Conservation (phyloP, 2,329 filamentous ascomycete species). For the Thelonectria olida region DNA sequence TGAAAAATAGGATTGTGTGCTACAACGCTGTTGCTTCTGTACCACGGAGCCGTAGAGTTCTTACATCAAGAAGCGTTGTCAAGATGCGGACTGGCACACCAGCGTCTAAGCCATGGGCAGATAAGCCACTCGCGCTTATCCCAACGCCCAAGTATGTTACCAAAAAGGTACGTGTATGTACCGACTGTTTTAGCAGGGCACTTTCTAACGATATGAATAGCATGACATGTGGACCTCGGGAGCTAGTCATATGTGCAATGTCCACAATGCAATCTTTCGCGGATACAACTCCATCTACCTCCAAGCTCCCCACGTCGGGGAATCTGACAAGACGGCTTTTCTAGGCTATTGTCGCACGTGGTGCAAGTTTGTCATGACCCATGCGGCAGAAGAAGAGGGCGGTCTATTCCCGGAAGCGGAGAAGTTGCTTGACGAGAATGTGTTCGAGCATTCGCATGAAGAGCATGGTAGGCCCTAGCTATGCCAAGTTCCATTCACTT, state of each 20-base stretch:
- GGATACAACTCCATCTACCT: neutral
- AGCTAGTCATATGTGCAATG: neutral
- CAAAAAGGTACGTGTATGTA: neutral
- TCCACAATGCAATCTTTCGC: neutral
- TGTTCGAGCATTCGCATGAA: neutral
- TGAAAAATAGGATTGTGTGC: too few species aligned
- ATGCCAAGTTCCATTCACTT: neutral
- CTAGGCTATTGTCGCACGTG: neutral
- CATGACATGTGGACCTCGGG: neutral
- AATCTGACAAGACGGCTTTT: neutral
- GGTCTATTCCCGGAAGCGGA: neutral
- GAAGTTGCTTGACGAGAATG: neutral
- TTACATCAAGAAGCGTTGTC: neutral
- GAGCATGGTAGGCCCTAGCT: neutral
- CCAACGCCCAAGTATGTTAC: neutral
- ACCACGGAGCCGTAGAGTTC: too few species aligned
- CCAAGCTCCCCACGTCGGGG: neutral
- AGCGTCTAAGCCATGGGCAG: neutral
- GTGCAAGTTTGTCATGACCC: neutral
- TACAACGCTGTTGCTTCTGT: too few species aligned
- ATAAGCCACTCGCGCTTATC: neutral
- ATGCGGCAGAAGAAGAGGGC: neutral
- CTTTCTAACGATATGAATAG: neutral
- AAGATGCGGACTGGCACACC: neutral
- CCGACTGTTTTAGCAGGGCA: neutral